Conservation (phyloP, 2,329 filamentous ascomycete species). For the Emergomyces orientalis region DNA sequence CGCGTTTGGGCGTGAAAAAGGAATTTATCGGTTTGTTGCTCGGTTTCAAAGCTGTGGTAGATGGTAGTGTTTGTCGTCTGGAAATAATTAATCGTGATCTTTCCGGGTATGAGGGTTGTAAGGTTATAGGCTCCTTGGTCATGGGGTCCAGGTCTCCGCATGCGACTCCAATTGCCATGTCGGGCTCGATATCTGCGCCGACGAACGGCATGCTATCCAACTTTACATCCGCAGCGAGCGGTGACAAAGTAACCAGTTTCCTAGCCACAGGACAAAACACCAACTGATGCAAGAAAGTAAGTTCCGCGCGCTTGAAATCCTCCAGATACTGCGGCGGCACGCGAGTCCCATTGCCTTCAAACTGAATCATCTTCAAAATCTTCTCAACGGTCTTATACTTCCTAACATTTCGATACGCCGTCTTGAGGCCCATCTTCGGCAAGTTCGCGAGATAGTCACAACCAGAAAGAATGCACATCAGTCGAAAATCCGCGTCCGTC, state of each 20-base stretch:
- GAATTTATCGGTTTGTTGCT: conserved; percentile 52
- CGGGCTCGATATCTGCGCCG: conserved; percentile 59
- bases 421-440: conserved; percentile 80
- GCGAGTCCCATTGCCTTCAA: conserved; percentile 68
- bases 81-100: conserved; percentile 28
- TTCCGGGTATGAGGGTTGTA: conserved; percentile 28
- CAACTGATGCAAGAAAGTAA: conserved; percentile 89
- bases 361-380: conserved; percentile 71
- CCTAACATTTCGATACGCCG: conserved; percentile 78
- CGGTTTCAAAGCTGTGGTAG: conserved; percentile 48
- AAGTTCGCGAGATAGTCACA: conserved; percentile 92
- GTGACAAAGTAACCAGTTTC: conserved; percentile 65
- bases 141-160: conserved; percentile 79
- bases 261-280: conserved; percentile 74
- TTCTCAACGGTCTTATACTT: conserved; percentile 84
- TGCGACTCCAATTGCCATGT: conserved; percentile 65
- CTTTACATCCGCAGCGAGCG: conserved; percentile 53
- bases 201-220: conserved; percentile 70
- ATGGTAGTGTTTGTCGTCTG: conserved; percentile 34
- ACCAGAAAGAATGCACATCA: conserved; percentile 92
- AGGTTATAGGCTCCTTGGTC: conserved; percentile 58
- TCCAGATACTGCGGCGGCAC: conserved; percentile 75
- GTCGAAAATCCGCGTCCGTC: conserved; percentile 82
- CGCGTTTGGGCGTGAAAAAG: conserved; percentile 57
- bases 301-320: conserved; percentile 74